phyloP scores from a whole-genome alignment of 805 yeast genomes.

The Starmerella khaoyaiensis region DNA sequence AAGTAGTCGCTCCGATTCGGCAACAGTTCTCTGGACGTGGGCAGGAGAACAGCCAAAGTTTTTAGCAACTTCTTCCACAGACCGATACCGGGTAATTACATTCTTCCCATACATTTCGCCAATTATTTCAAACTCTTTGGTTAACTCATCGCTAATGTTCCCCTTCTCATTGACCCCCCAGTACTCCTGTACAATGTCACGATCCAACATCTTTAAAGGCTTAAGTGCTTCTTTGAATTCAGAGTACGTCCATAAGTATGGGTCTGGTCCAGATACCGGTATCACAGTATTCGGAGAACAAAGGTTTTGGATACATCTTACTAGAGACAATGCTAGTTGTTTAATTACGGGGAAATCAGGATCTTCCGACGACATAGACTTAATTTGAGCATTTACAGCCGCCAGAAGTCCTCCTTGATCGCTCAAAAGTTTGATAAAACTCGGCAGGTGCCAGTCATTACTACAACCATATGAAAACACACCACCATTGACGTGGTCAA shows the following conservation, averaged over 20 bases:
- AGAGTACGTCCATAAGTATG: slow-evolving; percentile 27
- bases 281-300: neutral
- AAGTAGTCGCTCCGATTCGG: neutral
- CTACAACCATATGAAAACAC: slow-evolving; percentile 30
- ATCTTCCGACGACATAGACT: slow-evolving; percentile 2
- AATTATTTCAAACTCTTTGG: slow-evolving; percentile 19
- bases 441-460: slow-evolving; percentile 32
- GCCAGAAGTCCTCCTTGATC: slow-evolving; percentile 29
- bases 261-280: slow-evolving; percentile 1
- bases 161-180: slow-evolving; percentile 30
- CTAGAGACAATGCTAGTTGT: slow-evolving; percentile 17
- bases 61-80: slow-evolving; percentile 24
- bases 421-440: slow-evolving; percentile 30
- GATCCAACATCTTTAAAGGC: slow-evolving; percentile 22
- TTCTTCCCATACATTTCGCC: slow-evolving; percentile 26
- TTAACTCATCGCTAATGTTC: slow-evolving; percentile 28
- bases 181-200: slow-evolving; percentile 28
- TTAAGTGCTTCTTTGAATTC: slow-evolving; percentile 27
- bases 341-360: slow-evolving; percentile 1
- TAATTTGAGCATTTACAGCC: slow-evolving; percentile 23
- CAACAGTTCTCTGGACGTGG: slow-evolving; percentile 20
- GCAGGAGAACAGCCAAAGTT: slow-evolving; percentile 26
- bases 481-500: slow-evolving; percentile 31
- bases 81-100: slow-evolving; percentile 24
- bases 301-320: slow-evolving; percentile 5